Base-by-base conservation (phyloP, 202 grass and related monocot species). In the Zoysia matrella region DNA sequence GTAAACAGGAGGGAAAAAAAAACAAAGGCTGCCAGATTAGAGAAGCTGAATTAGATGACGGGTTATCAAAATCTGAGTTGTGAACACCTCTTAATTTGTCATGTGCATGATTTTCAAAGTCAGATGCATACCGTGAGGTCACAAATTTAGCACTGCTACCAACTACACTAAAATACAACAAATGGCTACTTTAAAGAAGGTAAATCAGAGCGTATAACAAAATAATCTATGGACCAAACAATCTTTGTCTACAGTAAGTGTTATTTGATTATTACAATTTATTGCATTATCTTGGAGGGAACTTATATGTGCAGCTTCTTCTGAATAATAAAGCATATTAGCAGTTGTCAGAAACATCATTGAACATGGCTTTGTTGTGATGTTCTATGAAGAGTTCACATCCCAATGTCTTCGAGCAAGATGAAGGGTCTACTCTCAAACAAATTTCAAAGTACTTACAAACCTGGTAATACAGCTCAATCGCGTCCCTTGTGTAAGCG, bases 401-500 rank as follows among this genome's bases (percentile, higher is more conserved):
- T 22, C 22, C 22, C 22, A 22, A 22, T 22, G 22, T 22, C 22
- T 22, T 22, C 22, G 22, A 22, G 22, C 22, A 22, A 22, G 22
- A 22, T 22, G 22, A 22, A 22, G 22, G 22, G 22, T 22, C 22
- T 22, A 22, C 22, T 22, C 22, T 22, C 22, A 22, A 22, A 22
- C 22, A 22, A 22, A 22, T 22, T 22, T 22, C 22, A 22, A 22
- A 58, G 55, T 6, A 58, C 1, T 58, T 6, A 7, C 78, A 73
- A 3, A 98, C 95, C 90, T 93, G 89, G 79, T 91, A 98, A 87
- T 98, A 98, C 75, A 98, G 63, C 83, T 98, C 96, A 65, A 95
- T 15, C 15, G 85, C 71, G 1, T 93, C 89, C 76, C 96, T 85
- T 80, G 89, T 98, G 88, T 98, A 95, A 83, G 89, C 52, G 2